Evolutionary conservation across 148 eudicot genomes (phyloP).

Genomic region (Nepenthes gracilis): DNA sequence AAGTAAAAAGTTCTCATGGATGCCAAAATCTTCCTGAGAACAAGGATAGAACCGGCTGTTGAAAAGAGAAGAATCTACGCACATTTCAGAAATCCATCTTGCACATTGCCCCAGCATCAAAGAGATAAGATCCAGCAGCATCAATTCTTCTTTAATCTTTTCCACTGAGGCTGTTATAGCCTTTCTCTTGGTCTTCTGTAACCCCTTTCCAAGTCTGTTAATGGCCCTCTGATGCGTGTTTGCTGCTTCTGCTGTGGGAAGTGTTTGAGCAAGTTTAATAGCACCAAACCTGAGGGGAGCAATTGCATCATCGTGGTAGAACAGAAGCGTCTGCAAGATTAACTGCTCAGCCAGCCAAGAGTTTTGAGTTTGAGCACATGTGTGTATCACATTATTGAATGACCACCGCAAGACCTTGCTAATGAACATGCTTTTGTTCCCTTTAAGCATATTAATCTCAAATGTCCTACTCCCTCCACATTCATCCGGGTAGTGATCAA

Average conservation of each 20-base stretch:
- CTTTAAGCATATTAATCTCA: conserved; percentile 12
- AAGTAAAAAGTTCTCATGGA: conserved; percentile 15
- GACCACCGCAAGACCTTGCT: conserved; percentile 58
- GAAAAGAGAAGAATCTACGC: conserved; percentile 88
- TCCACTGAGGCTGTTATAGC: conserved; percentile 88
- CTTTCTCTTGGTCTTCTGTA: conserved; percentile 88
- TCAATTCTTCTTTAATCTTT: conserved; percentile 93
- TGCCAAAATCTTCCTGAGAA: conserved; percentile 57
- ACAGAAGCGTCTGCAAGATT: conserved; percentile 32
- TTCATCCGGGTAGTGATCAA: background rate
- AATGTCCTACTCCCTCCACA: conserved; percentile 6
- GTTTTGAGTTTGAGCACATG: conserved; percentile 41
- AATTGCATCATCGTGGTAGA: too few relatives aligned
- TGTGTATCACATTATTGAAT: conserved; percentile 56
- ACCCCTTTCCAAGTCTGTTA: conserved; percentile 95
- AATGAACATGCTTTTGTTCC: conserved; percentile 18
- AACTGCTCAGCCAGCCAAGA: conserved; percentile 48
- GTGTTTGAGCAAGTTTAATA: too few relatives aligned
- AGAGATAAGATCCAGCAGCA: conserved; percentile 95
- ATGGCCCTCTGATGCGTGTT: conserved; percentile 39
- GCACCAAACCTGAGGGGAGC: too few relatives aligned
- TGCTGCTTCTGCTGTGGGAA: too few relatives aligned
- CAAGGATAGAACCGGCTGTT: conserved; percentile 71
- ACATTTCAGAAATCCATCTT: conserved; percentile 73
- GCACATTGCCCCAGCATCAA: conserved; percentile 92